Evolutionary conservation across 163 green algal species (phyloP).

Genomic region (Scenedesmus sp.): DNA sequence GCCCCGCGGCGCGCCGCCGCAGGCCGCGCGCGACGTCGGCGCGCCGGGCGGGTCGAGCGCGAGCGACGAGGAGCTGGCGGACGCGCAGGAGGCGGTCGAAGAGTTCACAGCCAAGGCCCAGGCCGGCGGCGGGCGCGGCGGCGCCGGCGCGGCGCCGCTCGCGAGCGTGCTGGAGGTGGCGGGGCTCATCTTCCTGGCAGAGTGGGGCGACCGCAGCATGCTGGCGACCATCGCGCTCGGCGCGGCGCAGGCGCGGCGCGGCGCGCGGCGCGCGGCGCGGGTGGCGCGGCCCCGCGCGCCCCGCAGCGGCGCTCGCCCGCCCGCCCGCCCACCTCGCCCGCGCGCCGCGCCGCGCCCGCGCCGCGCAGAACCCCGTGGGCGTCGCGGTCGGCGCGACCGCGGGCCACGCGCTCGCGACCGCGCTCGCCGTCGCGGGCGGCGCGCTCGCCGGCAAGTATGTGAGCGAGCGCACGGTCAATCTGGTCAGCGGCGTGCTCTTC

Average conservation of each 20-base stretch:
- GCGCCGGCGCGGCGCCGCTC: conserved; percentile 1
- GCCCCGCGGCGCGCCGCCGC: too few species aligned
- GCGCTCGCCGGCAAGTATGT: conserved; percentile 87
- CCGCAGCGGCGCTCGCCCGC: background rate
- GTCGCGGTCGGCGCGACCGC: conserved; percentile 89
- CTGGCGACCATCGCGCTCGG: conserved; percentile 95
- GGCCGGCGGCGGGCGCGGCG: conserved; percentile 23
- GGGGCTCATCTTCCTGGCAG: conserved; percentile 90
- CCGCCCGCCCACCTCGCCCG: background rate
- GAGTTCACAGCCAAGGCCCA: too few species aligned
- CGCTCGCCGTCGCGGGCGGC: conserved; percentile 92
- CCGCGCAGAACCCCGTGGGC: conserved; percentile 80
- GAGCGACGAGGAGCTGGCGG: conserved; percentile 66
- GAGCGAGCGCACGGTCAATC: conserved; percentile 87
- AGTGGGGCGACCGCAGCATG: conserved; percentile 95
- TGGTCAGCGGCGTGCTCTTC: conserved; percentile 90
- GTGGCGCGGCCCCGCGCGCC: too few species aligned
- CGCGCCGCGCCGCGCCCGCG: background rate
- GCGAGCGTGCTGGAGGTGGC: conserved; percentile 73
- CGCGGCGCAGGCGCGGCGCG: conserved; percentile 58
- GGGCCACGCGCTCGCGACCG: conserved; percentile 90
- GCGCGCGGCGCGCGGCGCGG: too few species aligned
- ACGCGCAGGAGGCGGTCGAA: conserved; percentile 67
- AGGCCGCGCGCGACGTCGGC: conserved; percentile 43
- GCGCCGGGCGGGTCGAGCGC: conserved; percentile 35